Conservation (phyloP, 495 filamentous ascomycete genomes). For the Melanomma pulvis-pyrius region DNA sequence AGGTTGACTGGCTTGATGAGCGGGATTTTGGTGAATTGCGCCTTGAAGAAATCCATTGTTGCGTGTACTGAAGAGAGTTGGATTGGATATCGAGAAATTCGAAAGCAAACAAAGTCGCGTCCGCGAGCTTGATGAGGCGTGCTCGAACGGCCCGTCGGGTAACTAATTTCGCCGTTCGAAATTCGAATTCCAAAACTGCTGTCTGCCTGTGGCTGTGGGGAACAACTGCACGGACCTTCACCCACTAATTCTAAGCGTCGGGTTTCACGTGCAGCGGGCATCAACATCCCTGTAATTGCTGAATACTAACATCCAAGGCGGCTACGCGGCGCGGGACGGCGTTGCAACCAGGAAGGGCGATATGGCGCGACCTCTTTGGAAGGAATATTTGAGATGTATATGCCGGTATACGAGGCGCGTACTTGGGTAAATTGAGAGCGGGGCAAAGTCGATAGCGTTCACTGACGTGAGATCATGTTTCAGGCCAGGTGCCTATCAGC, state of each 20-base stretch:
- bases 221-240: neutral
- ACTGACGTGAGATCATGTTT: too few species aligned
- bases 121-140: neutral
- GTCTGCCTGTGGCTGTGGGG: neutral
- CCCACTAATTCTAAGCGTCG: neutral
- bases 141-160: neutral
- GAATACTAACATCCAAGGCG: too few species aligned
- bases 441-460: too few species aligned
- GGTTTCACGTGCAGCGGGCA: neutral
- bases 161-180: neutral
- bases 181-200: neutral
- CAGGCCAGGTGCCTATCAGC: too few species aligned
- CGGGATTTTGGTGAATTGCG: conserved; percentile 11
- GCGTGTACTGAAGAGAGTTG: neutral
- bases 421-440: neutral
- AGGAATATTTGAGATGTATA: too few species aligned
- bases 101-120: neutral
- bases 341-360: too few species aligned
- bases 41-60: conserved; percentile 13
- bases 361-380: too few species aligned
- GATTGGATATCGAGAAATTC: neutral
- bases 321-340: too few species aligned
- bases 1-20: conserved; percentile 2
- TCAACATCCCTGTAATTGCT: neutral
- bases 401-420: neutral